phyloP scores from a whole-genome alignment of 352 stramenopile genomes.

The Phytophthora citrophthora region DNA sequence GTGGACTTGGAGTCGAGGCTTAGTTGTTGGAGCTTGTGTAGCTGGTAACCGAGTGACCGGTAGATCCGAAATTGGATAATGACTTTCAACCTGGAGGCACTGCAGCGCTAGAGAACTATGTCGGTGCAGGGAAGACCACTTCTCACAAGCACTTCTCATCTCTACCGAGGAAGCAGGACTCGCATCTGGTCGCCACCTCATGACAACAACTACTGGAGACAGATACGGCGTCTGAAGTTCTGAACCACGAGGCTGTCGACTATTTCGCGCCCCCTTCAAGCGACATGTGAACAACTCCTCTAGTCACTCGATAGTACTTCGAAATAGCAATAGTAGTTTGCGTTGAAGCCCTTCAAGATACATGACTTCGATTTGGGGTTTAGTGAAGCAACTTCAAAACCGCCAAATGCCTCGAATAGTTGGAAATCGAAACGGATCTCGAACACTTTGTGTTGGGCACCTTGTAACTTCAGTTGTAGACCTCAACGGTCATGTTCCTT shows the following conservation, averaged over 20 bases:
- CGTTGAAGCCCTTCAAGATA: no score
- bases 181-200: background rate
- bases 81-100: background rate
- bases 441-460: background rate
- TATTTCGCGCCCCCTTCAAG: background rate
- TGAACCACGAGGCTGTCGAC: background rate
- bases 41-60: background rate
- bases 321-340: no score
- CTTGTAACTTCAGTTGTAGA: background rate
- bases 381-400: background rate
- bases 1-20: background rate
- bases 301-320: no score
- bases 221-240: background rate
- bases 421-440: background rate
- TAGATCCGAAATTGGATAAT: slow-evolving; percentile 5
- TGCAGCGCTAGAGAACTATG: background rate
- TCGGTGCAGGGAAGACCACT: background rate
- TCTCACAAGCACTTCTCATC: background rate
- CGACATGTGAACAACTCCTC: no score
- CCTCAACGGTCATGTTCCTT: slow-evolving; percentile 24
- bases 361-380: background rate
- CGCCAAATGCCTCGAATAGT: background rate
- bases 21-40: no score
- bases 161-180: background rate
- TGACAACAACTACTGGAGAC: background rate